Evolutionary conservation across 352 stramenopile species (phyloP), one percentile per base, ranked within the genome.

Genomic region (Globisporangium nodosum): DNA sequence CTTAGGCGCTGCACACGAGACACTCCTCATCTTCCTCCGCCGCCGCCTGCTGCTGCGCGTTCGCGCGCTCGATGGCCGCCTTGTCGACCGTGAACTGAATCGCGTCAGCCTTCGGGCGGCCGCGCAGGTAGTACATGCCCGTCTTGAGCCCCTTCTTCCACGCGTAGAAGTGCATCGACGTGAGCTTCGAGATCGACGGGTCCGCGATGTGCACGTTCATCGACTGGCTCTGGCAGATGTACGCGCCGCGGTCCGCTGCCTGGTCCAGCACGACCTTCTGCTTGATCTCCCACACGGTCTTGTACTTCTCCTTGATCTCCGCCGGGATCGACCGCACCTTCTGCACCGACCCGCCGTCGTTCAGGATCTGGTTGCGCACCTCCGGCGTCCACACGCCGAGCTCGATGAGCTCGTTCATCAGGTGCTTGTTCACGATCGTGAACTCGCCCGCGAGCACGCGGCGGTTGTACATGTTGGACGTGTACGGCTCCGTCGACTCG

Each of bases 121-220:
- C 98, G 54, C 97, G 94, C 56, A 99, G 90, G 84, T 99, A 99
- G 81, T 99, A 99, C 96, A 99, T 99, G 51, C 97, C 97, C 18
- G 97, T 99, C 91, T 99, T 99, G 35, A 99, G 84, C 7, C 97
- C 97, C 76, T 98, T 97, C 82, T 98, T 99, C 97, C 97, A 99
- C 6, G 96, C 93, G 71, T 99, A 99, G 68, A 99, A 99, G 83
- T 99, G 97, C 96, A 99, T 99, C 39, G 91, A 98, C n/a, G 97
- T 99, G 48, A 99, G 80, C 76, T 99, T 99, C 43, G 86, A 92
- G 33, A 97, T 95, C 30, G 78, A 98, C n/a, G 97, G 96, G 51
- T 99, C 97, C 20, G 95, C 96, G 68, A 99, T 99, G 83, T 99
- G 96, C 46, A 99, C 87, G 74, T 99, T 99, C 52, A 99, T 87